These are phyloP conservation scores for Leptodontidium sp. DNA, from an alignment of 2,329 filamentous ascomycete species.

Conservation along the genomic window DNA sequence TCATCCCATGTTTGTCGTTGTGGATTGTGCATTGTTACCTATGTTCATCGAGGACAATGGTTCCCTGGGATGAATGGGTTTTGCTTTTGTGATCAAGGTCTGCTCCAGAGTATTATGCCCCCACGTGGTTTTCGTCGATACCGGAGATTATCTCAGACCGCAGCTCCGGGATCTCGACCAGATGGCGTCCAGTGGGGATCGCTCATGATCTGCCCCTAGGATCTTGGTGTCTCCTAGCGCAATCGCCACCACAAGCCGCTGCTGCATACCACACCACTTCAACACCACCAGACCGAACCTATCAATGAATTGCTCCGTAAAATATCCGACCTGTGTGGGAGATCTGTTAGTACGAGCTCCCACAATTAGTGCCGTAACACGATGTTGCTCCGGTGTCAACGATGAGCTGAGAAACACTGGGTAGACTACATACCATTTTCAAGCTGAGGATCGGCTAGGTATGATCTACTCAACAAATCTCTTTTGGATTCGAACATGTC, in stretches of 20 bases:
- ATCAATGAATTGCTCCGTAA: neutral
- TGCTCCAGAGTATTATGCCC: neutral
- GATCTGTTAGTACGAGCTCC: neutral
- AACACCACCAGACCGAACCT: neutral
- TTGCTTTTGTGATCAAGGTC: neutral
- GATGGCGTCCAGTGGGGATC: neutral
- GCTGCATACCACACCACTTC: neutral
- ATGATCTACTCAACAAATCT: neutral
- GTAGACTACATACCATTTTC: neutral
- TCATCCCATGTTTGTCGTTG: neutral
- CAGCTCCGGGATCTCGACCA: neutral
- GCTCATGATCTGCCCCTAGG: slow-evolving; percentile 1
- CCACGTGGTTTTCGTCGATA: neutral
- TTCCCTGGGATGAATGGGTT: neutral
- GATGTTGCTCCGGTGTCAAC: neutral
- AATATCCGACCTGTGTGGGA: neutral
- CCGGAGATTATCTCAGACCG: neutral
- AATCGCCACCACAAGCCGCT: slow-evolving; percentile 1
- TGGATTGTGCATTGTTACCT: neutral
- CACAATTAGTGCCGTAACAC: neutral
- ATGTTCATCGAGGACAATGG: neutral
- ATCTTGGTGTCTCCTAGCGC: slow-evolving; percentile 15
- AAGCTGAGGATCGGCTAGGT: neutral
- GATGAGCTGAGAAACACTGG: neutral
- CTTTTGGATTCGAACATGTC: neutral